Base-by-base conservation (phyloP, 345 rosid species). In the Mangifera indica region DNA sequence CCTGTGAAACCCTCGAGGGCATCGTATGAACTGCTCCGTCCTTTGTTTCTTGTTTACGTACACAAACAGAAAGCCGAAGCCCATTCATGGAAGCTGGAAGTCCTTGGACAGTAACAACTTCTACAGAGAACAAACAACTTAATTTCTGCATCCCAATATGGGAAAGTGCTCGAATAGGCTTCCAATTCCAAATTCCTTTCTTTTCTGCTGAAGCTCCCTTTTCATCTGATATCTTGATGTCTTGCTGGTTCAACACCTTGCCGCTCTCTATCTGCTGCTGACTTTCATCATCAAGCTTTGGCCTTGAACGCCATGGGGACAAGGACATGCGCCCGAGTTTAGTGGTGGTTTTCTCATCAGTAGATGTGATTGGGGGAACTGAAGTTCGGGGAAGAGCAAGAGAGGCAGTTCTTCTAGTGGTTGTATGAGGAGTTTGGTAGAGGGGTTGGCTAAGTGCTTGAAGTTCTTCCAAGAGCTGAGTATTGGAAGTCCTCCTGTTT, bases 41-140 rank as follows among this genome's bases (percentile, higher is more conserved):
- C 72, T 86, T 92, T 0, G 87, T 83, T 67, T 94, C 98, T 67
- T 92, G 90, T 88, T 90, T 94, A 71, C 96, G 74, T 12, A 92
- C 91, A 56, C 91, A 89, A 63, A 92, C 96, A 0, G 93, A 93
- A 24, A 94, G 93, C 5, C 99, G 88, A 46, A 94, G 86, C 3
- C 99, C 99, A 49, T 90, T 94, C 98, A 94, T 94, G 5, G 99
- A 89, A 25, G 92, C 83, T 0, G 98, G 92, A 40, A 94, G 87
- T 60, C 93, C 93, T 65, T 90, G 99, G 1, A 86, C 90, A 18
- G 92, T 79, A 13, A 89, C 93, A 6, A 94, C 89, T 78, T 94
- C 99, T 1, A 89, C 95, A 0, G 98, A 94, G 76, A 94, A 78
- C 84, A 94, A 79, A 65, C 98, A 92, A 79, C 92, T 90, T 72